Conservation (phyloP, 441 rosid species). For the Arabidopsis hybrid region DNA sequence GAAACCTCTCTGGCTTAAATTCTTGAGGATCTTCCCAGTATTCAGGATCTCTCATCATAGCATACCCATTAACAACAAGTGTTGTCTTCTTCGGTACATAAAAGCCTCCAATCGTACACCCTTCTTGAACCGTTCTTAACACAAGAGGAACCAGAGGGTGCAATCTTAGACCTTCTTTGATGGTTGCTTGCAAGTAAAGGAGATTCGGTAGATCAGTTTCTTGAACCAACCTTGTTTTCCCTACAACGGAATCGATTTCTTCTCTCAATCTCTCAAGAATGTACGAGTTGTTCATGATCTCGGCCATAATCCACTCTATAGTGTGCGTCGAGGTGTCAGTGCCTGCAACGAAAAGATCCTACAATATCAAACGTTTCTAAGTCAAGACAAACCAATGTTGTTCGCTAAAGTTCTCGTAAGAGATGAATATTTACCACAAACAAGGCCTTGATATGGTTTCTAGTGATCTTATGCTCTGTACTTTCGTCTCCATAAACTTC, state of each 20-base stretch:
- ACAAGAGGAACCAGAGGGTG: neutral
- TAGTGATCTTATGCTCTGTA: neutral
- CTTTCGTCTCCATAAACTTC: neutral
- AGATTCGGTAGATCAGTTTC: neutral
- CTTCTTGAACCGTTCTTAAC: neutral
- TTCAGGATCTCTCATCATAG: neutral
- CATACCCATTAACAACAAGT: neutral
- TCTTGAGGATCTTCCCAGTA: neutral
- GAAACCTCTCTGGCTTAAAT: neutral
- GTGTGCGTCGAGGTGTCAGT: neutral
- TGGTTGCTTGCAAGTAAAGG: neutral
- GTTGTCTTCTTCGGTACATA: neutral
- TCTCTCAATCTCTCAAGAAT: neutral
- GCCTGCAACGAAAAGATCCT: neutral
- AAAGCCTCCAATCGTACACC: neutral
- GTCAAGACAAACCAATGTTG: neutral
- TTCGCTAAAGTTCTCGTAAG: neutral
- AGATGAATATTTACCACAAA: neutral
- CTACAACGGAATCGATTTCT: neutral
- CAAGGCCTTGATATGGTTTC: neutral
- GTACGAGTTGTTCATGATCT: neutral
- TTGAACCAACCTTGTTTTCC: neutral
- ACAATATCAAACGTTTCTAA: neutral
- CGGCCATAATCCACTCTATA: neutral
- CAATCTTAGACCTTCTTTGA: slow-evolving; percentile 5